Base-by-base conservation (phyloP, 2,329 filamentous ascomycete species). In the Verticillium klebahnii region DNA sequence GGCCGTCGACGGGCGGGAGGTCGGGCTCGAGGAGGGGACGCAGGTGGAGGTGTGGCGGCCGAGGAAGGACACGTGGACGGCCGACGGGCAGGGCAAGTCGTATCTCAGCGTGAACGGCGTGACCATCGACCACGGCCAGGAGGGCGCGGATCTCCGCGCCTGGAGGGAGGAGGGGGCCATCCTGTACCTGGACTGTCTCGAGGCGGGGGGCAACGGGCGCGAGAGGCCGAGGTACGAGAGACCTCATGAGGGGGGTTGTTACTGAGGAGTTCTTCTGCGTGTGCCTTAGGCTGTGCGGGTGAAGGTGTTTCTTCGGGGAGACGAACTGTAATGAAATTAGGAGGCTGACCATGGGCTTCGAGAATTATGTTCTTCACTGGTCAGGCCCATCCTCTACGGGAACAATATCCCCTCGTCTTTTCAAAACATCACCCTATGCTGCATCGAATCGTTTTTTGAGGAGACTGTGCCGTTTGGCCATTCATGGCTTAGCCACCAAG, bases 91-190 rank as follows among this genome's bases (percentile, higher is more conserved):
- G 25, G 54, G 29, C 7, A 56, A 34, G 54, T 45, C 25, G 6
- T 78, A 77, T 67, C 62, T 78, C 54, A 76, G 70, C 56, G 67
- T 79, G 3, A 78, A 78, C 66, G 77, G 70, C 3, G 64, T 69
- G 23, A 71, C 75, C 6, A 63, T 78, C 17, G 76, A 79, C 50
- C 66, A 67, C 5, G 70, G 69, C 0, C 76, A 78, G 62, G 70
- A 76, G 3, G 75, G 73, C 0, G 69, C 76, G 50, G 74, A 78
- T 62, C 62, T 77, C 64, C 70, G 72, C 12, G 72, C 75, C 60
- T 74, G 72, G 71, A 65, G 63, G 9, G 75, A 78, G 63, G 72
- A 71, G 57, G 71, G 72, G 6, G 70, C 70, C 59, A 67, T 77
- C 39, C 57, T 60, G 54, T 74, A 73, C 57, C 34, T 66, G 5